Evolutionary conservation across 495 filamentous ascomycete genomes (phyloP).

Genomic region (Tuber brumale): DNA sequence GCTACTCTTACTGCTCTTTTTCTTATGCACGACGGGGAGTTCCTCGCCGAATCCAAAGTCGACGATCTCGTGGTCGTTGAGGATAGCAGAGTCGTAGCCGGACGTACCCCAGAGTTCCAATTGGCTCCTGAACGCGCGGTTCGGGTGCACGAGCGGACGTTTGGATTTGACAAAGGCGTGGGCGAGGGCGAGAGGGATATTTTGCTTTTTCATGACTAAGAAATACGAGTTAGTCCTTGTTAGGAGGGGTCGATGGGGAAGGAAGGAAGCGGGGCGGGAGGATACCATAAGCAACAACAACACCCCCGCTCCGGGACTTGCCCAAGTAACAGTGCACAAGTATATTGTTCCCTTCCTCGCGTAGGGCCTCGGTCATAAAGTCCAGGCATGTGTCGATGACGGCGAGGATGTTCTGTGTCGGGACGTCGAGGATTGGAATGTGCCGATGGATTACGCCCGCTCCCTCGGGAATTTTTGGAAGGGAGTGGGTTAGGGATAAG

Average conservation of each 20-base stretch:
- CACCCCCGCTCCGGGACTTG: conserved; percentile 25
- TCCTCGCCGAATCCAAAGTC: conserved; percentile 1
- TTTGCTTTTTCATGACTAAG: conserved; percentile 25
- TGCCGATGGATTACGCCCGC: conserved; percentile 18
- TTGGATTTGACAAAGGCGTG: conserved; percentile 19
- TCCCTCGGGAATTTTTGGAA: conserved; percentile 14
- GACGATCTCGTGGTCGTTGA: conserved; percentile 11
- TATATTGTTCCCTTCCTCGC: conserved; percentile 15
- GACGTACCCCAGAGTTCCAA: conserved; percentile 30
- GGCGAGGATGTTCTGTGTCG: conserved; percentile 17
- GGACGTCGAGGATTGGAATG: conserved; percentile 28
- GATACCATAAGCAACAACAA: conserved; percentile 28
- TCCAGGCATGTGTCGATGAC: conserved; percentile 19
- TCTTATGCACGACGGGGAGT: neutral
- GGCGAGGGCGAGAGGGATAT: conserved; percentile 16
- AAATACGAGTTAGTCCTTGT: neutral
- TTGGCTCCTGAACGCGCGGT: conserved; percentile 29
- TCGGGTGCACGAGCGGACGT: conserved; percentile 29
- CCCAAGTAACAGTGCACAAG: conserved; percentile 31
- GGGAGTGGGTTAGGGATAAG: conserved; percentile 29
- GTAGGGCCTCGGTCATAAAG: conserved; percentile 6
- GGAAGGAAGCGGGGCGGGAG: neutral
- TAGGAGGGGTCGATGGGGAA: neutral
- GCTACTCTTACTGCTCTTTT: conserved; percentile 10
- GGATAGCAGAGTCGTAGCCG: conserved; percentile 22